A percentile compares a stretch with the other conserved stretches of the same genome.
Conservation (phyloP, 2,329 filamentous ascomycete genomes). For the Tolypocladium capitatum region DNA sequence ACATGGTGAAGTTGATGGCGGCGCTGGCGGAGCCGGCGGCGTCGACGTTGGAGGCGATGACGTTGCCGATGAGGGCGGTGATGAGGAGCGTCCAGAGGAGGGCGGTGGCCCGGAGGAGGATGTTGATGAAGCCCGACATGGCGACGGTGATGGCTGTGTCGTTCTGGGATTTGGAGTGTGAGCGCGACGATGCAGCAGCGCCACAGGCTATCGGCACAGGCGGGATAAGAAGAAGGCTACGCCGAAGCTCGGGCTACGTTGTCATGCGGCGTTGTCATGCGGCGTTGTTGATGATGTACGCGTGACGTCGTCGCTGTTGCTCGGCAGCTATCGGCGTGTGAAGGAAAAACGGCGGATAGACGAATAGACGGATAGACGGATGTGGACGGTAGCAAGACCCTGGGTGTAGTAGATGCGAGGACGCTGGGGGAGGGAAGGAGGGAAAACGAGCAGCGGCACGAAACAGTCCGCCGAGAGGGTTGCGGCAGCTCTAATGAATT, state of each 20-base stretch:
- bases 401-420: background rate
- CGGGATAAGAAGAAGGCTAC: background rate
- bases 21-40: conserved; percentile 27
- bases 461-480: background rate
- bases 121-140: conserved; percentile 26
- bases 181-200: background rate
- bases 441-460: background rate
- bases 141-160: background rate
- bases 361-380: background rate
- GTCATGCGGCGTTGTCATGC: no score
- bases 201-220: background rate
- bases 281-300: background rate
- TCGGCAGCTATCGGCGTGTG: background rate
- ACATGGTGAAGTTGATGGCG: conserved; percentile 55
- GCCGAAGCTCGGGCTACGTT: no score
- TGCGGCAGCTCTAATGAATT: background rate
- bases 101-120: conserved; percentile 33
- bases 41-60: conserved; percentile 36
- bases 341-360: no score
- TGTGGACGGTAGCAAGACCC: background rate
- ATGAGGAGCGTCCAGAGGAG: conserved; percentile 39
- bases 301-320: background rate
- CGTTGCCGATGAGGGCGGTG: conserved; percentile 44
- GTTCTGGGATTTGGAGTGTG: background rate
- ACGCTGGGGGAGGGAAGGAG: background rate